These are phyloP conservation scores for Serpula lacrymans DNA, from an alignment of 768 basidiomycete genomes.

Conservation along the genomic window DNA sequence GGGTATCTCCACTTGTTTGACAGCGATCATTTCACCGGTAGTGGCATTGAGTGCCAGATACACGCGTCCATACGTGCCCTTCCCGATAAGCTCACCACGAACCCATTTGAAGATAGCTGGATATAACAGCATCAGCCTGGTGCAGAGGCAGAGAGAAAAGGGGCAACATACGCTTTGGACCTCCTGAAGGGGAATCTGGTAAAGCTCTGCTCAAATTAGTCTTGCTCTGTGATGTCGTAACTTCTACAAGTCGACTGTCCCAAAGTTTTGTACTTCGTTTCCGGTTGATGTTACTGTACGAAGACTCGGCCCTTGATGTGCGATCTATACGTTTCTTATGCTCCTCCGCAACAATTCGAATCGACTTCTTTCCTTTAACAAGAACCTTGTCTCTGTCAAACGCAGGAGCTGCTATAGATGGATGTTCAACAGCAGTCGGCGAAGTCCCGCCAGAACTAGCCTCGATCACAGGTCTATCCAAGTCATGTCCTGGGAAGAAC, in stretches of 20 bases:
- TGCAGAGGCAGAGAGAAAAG: conserved; percentile 5
- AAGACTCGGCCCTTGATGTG: conserved; percentile 56
- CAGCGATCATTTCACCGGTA: conserved; percentile 98
- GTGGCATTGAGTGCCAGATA: conserved; percentile 95
- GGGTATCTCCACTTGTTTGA: conserved; percentile 98
- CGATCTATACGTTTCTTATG: conserved; percentile 76
- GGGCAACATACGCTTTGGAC: conserved; percentile 60
- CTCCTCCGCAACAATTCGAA: conserved; percentile 87
- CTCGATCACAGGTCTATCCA: conserved; percentile 95
- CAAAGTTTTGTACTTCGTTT: conserved; percentile 94
- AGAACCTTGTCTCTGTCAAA: conserved; percentile 36
- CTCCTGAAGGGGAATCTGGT: conserved; percentile 61
- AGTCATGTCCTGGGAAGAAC: conserved; percentile 94
- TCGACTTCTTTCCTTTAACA: conserved; percentile 80
- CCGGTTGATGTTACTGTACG: conserved; percentile 53
- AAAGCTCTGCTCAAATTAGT: conserved; percentile 36
- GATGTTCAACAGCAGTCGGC: conserved; percentile 59
- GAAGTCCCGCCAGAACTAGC: conserved; percentile 76
- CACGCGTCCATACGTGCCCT: conserved; percentile 94
- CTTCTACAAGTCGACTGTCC: conserved; percentile 92
- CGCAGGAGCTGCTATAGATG: conserved; percentile 34
- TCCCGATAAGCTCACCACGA: conserved; percentile 94
- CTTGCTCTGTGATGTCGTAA: conserved; percentile 71
- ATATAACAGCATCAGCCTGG: conserved; percentile 16
- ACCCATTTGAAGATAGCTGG: conserved; percentile 96